A percentile compares a stretch with the other conserved stretches of the same genome.
Conservation (phyloP, 352 stramenopile species). For the Halophytophthora batemanensis region DNA sequence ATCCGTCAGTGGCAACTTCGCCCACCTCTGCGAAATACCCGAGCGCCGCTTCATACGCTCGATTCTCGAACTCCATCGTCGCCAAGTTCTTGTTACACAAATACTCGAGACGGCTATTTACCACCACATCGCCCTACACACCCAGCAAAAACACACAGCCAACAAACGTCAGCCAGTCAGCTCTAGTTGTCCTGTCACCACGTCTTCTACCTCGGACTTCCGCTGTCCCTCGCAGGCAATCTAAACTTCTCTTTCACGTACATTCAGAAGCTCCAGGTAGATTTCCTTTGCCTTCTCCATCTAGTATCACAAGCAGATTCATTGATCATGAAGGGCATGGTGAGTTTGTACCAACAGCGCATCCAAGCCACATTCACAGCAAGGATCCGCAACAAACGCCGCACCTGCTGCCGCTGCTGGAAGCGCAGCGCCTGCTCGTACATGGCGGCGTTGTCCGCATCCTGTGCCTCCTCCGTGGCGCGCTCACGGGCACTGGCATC, state of each 20-base stretch:
- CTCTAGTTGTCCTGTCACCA: neutral
- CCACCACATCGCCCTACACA: constrained; percentile 14
- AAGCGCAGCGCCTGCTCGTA: constrained; percentile 67
- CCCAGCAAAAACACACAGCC: neutral
- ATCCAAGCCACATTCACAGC: neutral
- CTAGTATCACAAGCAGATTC: constrained; percentile 5
- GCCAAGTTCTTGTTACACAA: constrained; percentile 71
- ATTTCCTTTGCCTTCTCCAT: constrained; percentile 28
- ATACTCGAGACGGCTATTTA: constrained; percentile 55
- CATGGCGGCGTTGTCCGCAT: constrained; percentile 50
- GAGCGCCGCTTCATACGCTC: constrained; percentile 38
- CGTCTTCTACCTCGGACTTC: no score
- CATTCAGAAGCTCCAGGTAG: constrained; percentile 36
- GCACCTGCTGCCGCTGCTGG: constrained; percentile 55
- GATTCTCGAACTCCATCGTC: constrained; percentile 46
- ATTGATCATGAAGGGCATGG: neutral
- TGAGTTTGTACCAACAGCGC: neutral
- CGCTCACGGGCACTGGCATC: constrained; percentile 14
- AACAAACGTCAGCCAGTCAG: neutral
- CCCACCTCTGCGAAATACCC: constrained; percentile 41
- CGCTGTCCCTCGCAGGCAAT: neutral
- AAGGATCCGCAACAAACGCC: neutral
- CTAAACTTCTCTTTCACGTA: neutral
- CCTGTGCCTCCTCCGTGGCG: constrained; percentile 65
- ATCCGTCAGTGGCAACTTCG: neutral